Percentiles rank a stretch among this genome's conserved stretches.
These are phyloP conservation scores for Taphrina populina DNA, from an alignment of 1,139 yeast genomes.

Conservation along the genomic window DNA sequence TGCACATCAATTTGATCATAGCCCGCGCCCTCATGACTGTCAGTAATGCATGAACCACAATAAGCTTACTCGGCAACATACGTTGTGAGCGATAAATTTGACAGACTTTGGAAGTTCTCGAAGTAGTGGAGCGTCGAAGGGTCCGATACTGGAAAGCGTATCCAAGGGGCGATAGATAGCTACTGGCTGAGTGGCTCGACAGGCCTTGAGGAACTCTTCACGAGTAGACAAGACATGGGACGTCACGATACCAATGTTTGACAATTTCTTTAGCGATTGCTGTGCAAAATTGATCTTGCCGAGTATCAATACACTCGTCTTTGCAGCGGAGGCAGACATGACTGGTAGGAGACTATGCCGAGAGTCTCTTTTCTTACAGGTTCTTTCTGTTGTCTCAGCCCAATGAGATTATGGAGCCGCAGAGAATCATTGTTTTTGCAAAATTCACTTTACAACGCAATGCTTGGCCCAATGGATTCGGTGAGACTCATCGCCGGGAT, in stretches of 20 bases:
- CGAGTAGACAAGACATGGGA: conserved; percentile 42
- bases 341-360: no score
- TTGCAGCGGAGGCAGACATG: no score
- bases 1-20: conserved; percentile 63
- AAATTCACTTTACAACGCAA: no score
- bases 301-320: not conserved
- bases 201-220: conserved; percentile 55
- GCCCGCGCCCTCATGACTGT: conserved; percentile 30
- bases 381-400: no score
- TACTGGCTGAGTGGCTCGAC: conserved; percentile 53
- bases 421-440: no score
- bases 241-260: not conserved
- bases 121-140: conserved; percentile 72
- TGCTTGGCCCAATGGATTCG: no score
- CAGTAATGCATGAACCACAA: no score
- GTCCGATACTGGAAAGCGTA: conserved; percentile 55
- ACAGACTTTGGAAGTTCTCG: conserved; percentile 60
- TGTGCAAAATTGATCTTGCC: conserved; percentile 10
- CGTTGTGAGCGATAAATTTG: conserved; percentile 64
- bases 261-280: not conserved
- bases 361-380: no score
- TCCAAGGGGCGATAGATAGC: conserved; percentile 50
- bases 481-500: no score
- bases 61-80: no score
- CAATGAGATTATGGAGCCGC: no score